Base-by-base conservation (phyloP, 805 yeast genomes). In the Pichia gijzeniarum region DNA sequence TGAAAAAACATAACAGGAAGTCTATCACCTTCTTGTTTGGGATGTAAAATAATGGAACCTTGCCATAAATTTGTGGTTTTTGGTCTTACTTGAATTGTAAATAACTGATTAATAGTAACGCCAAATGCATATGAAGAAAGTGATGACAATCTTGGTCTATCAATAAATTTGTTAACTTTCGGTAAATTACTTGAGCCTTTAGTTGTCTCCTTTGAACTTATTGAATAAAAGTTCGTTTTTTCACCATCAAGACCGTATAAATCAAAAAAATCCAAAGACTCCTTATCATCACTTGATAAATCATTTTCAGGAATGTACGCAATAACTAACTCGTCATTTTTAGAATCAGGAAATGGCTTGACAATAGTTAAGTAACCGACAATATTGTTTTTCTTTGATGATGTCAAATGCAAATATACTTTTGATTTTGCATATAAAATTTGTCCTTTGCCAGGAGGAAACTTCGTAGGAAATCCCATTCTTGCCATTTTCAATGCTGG, bases 41-140 rank as follows among this genome's bases (percentile, higher is more conserved):
- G 77, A 62, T 87, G 82, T 25, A 93, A 63, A 2, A 88, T 69
- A 14, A 91, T 67, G 0, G 96, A 85, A 0, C 99, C 99, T 65
- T 76, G 79, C 96, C 97, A 91, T 79, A 89, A 81, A 2, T 90
- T 95, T 14, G 79, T 68, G 2, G 89, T 80, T 5, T 96, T 97
- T 2, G 82, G 82, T 44, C 97, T 73, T 12, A 83, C 76, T 61
- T 90, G 95, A 35, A 93, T 71, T 21, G 95, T 85, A 61, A 80
- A 91, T 5, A 91, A 59, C 48, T 73, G 74, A 32, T 75, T 59
- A 25, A 85, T 60, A 16, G 79, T 73, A 18, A 82, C 60, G 3
- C 83, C 76, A 64, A 89, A 89, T 5, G 90, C 79, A 64, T 79
- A 87, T 1, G 86, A 75, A 1, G 79, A 61, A 20, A 77, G 56